Evolutionary conservation across 495 filamentous ascomycete species (phyloP), one percentile per base, ranked within the genome.

Genomic region (Talaromyces trachyspermus): DNA sequence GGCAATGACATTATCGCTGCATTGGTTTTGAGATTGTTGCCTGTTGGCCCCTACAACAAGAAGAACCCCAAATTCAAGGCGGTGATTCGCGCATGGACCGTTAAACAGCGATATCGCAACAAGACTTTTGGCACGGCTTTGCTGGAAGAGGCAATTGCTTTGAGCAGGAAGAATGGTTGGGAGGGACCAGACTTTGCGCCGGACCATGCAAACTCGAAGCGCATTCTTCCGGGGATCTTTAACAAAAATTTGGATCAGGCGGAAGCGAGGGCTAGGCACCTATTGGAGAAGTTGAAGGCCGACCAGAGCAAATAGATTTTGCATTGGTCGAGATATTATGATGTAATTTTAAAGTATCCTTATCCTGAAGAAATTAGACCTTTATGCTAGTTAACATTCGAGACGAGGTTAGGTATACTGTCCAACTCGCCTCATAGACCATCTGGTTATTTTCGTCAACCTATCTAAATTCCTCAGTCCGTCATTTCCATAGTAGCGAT

Each of bases 41-140:
- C 47, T n/a, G 58, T 56, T 14, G 22, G n/a, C n/a, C n/a, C 29
- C 5, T 7, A 37, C 9, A 29, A 52, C 12, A 17, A 32, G 24
- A 32, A 35, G 24, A 29, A 17, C 24, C n/a, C 23, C 33, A 54
- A 50, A 19, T 4, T 18, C 11, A 36, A 46, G 9, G 53, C 50
- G 4, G 61, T 85, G n/a, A 80, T 91, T 38, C 70, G 83, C 19
- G 87, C 84, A 1, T 90, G 87, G 85, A 86, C 87, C 2, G 84
- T 88, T 0, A 70, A 74, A 57, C 51, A 78, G 50, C 68, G 63
- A 53, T 91, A 87, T 60, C 72, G 89, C 10, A 65, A 76, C 5
- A 70, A 72, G 45, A 87, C 87, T 0, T 64, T 92, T 6, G 89
- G 88, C 4, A 68, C 57, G 15, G 81, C 76, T 19, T 63, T 95